These are phyloP conservation scores for Chiua sp. DNA, from an alignment of 1,284 basidiomycete species.

Conservation along the genomic window DNA sequence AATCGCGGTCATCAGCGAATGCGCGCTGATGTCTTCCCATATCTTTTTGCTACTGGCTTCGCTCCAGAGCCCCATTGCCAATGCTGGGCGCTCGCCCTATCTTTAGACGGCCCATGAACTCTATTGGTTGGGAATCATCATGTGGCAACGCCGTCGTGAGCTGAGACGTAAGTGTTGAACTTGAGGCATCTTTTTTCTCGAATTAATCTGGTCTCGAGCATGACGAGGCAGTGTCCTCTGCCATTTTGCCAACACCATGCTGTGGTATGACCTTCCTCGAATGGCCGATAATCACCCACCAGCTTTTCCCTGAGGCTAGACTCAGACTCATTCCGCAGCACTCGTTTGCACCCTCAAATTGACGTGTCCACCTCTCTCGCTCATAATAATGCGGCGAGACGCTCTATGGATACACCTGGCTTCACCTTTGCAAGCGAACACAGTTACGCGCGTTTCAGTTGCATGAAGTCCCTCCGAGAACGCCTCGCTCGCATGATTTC, in stretches of 20 bases:
- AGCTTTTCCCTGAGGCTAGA: background rate
- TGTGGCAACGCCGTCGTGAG: background rate
- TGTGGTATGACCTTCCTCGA: background rate
- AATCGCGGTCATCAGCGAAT: background rate
- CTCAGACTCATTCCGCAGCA: background rate
- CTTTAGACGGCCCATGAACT: no score
- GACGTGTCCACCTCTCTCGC: background rate
- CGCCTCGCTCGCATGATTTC: background rate
- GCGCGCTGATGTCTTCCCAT: background rate
- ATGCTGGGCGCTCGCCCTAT: background rate
- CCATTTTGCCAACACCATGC: background rate
- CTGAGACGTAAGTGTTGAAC: no score
- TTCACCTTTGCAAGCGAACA: background rate
- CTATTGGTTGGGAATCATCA: background rate
- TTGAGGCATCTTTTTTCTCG: background rate
- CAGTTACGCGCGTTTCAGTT: background rate
- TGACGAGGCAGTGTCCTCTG: background rate
- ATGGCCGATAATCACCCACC: background rate
- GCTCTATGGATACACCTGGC: background rate
- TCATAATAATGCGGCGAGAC: background rate
- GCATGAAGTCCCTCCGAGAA: background rate
- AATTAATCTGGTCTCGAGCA: background rate
- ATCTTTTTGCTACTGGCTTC: background rate
- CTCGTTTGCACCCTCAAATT: background rate
- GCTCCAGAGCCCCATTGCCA: background rate